Base-by-base conservation (phyloP, 768 basidiomycete genomes). In the Termitomyces sp. region DNA sequence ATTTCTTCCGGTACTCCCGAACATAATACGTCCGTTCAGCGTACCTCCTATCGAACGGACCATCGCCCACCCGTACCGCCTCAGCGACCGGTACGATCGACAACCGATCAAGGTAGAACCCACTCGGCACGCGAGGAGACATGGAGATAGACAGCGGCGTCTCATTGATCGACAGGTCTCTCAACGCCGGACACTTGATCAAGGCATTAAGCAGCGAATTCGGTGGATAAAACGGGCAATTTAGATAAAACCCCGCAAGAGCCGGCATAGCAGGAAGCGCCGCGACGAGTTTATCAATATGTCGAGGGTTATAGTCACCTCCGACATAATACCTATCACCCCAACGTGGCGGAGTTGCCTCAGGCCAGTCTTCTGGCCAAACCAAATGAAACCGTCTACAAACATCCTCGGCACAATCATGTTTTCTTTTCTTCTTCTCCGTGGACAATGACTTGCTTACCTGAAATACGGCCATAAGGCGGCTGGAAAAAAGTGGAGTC, bases 321-420 rank as follows among this genome's bases (percentile, higher is more conserved):
- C 69, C 67, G 13, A 65, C 54, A 36, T 71, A 71, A 56, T 68
- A 71, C 44, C 67, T 69, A 52, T 72, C 69, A 41, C 74, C 76
- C 72, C 72, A 75, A n/a, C 69, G 68, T 1, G 75, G 74, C 7
- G 74, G 76, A 5, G 66, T 64, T 12, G 72, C 62, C 48, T 78
- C 76, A 3, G 73, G 72, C 76, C 76, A 77, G 48, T 76, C 71
- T 59, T 77, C 76, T 12, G 76, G 76, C 76, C 76, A 78, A 42
- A 72, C 65, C 3, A 78, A 62, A 51, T 68, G 64, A 36, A 78
- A 71, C 24, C 63, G 67, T 59, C 76, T 76, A 55, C 4, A 39
- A 50, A 46, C 36, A 36, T 31, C 27, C n/a, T 46, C 22, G 1
- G 24, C 4, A 9, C 9, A 43, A 36, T 22, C 34, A 16, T 46